These are phyloP conservation scores for Eustoma russellianum DNA, from an alignment of 257 asterid genomes.

Conservation along the genomic window DNA sequence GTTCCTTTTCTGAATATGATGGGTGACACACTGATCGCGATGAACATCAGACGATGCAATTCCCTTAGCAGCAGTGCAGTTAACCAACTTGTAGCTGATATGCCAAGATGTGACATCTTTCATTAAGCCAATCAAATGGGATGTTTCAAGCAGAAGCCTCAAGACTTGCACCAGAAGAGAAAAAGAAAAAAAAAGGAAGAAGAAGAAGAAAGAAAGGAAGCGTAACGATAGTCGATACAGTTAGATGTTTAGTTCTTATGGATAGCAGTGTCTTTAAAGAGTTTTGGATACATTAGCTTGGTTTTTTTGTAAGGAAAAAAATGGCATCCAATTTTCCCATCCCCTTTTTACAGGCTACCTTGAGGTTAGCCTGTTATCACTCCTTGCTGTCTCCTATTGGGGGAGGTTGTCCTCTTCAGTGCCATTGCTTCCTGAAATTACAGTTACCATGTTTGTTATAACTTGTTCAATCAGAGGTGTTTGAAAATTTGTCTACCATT, in stretches of 20 bases:
- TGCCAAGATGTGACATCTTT: slow-evolving; percentile 87
- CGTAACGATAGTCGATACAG: too few species aligned
- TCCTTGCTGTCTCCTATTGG: slow-evolving; percentile 17
- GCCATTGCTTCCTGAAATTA: slow-evolving; percentile 36
- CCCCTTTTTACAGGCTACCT: slow-evolving; percentile 46
- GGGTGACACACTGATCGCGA: slow-evolving; percentile 53
- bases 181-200: too few species aligned
- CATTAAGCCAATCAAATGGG: slow-evolving; percentile 1
- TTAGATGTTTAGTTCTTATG: too few species aligned
- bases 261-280: slow-evolving; percentile 11
- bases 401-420: slow-evolving; percentile 27
- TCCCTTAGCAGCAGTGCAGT: slow-evolving; percentile 43
- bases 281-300: slow-evolving; percentile 23
- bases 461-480: neutral
- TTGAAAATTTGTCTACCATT: too few species aligned
- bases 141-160: too few species aligned
- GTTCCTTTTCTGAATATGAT: slow-evolving; percentile 42
- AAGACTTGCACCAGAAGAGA: too few species aligned
- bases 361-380: slow-evolving; percentile 41
- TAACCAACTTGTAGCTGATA: slow-evolving; percentile 52
- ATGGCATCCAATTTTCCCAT: slow-evolving; percentile 22
- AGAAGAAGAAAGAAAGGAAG: too few species aligned
- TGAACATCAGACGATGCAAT: slow-evolving; percentile 70
- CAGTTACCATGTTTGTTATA: slow-evolving; percentile 17
- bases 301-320: slow-evolving; percentile 46